phyloP scores from a whole-genome alignment of 768 basidiomycete genomes.

The Mycena leptocephala region DNA sequence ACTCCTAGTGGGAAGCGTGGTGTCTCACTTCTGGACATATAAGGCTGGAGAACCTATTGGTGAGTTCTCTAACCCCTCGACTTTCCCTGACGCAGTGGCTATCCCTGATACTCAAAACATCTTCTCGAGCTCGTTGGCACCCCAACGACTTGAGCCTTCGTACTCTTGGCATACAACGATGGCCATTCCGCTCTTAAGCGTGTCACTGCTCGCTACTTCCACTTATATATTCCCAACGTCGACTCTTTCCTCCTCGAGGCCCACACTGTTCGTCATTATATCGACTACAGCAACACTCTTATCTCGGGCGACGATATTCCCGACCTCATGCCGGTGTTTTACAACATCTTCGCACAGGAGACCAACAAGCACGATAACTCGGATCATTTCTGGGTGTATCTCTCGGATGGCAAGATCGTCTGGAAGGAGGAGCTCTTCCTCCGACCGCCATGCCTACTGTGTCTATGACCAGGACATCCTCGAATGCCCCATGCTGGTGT shows the following conservation, averaged over 20 bases:
- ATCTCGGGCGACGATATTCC: not conserved
- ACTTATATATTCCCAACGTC: not conserved
- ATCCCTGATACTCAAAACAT: not conserved
- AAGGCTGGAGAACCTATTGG: not conserved
- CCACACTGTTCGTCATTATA: not conserved
- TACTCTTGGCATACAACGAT: not conserved
- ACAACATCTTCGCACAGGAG: not conserved
- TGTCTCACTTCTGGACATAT: not conserved
- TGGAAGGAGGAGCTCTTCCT: not conserved
- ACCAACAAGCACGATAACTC: not conserved
- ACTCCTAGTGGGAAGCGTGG: not conserved
- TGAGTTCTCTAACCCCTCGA: not conserved
- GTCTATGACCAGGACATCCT: not conserved
- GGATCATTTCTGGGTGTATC: not conserved
- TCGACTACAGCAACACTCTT: not conserved
- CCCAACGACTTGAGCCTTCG: not conserved
- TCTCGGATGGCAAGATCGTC: not conserved
- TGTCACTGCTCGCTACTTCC: not conserved
- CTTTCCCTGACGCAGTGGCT: not conserved
- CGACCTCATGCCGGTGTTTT: not conserved
- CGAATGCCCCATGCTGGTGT: not conserved
- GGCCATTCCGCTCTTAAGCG: not conserved
- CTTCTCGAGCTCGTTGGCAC: not conserved
- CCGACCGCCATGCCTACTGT: not conserved
- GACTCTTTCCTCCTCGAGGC: not conserved